Conservation (phyloP, 1,284 basidiomycete species). For the Gomphus bonarii region DNA sequence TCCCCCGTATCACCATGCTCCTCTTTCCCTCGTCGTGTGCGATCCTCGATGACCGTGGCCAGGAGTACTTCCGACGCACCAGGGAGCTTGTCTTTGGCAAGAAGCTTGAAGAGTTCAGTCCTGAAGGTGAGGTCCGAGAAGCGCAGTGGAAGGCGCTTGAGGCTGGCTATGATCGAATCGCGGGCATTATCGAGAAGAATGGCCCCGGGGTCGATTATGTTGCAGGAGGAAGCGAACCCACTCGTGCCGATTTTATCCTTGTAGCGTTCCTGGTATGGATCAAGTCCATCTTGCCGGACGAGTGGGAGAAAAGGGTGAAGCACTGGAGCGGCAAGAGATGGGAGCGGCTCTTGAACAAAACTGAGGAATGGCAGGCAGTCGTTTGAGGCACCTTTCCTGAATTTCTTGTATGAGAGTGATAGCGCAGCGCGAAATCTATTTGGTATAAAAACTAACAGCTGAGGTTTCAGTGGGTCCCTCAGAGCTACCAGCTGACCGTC, state of each 20-base stretch:
- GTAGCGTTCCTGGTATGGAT: slow-evolving; percentile 23
- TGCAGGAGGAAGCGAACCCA: slow-evolving; percentile 25
- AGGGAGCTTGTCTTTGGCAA: slow-evolving; percentile 14
- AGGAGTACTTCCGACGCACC: neutral
- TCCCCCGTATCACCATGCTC: neutral
- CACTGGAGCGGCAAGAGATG: slow-evolving; percentile 26
- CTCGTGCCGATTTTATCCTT: slow-evolving; percentile 25
- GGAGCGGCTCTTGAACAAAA: slow-evolving; percentile 19
- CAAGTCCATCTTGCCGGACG: slow-evolving; percentile 16
- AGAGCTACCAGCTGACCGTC: too few relatives aligned
- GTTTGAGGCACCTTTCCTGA: neutral
- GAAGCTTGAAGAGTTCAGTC: slow-evolving; percentile 25
- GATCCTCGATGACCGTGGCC: neutral
- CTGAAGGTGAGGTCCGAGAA: slow-evolving; percentile 18
- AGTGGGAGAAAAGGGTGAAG: slow-evolving; percentile 19
- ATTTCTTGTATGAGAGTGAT: too few relatives aligned
- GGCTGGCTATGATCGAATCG: slow-evolving; percentile 18
- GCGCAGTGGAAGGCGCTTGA: slow-evolving; percentile 19
- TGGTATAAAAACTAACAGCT: too few relatives aligned
- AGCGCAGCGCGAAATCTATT: too few relatives aligned
- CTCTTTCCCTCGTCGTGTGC: neutral
- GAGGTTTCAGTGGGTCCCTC: too few relatives aligned
- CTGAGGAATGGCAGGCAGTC: slow-evolving; percentile 18
- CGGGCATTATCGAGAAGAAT: slow-evolving; percentile 20
- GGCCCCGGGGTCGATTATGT: slow-evolving; percentile 20